phyloP scores from a whole-genome alignment of 1,284 basidiomycete species.

The Tilletia indica region DNA sequence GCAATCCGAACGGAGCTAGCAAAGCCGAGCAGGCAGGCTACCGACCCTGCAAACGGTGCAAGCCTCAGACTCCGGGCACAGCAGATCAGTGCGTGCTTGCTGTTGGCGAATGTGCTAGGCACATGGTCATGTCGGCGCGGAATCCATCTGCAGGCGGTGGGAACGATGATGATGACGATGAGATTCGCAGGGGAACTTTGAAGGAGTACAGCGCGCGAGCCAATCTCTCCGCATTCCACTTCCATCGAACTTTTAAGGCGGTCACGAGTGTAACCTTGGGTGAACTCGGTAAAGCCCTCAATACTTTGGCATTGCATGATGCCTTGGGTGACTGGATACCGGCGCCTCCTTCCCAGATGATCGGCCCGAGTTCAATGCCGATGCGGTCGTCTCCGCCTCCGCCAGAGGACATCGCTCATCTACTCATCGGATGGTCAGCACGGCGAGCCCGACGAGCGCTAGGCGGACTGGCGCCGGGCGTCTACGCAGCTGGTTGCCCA shows the following conservation, averaged over 20 bases:
- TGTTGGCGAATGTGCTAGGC: slow-evolving; percentile 25
- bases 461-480: slow-evolving; percentile 20
- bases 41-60: slow-evolving; percentile 28
- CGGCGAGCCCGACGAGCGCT: slow-evolving; percentile 25
- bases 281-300: slow-evolving; percentile 24
- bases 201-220: slow-evolving; percentile 27
- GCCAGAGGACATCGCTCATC: slow-evolving; percentile 8
- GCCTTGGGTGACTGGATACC: slow-evolving; percentile 19
- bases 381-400: slow-evolving; percentile 4
- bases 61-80: slow-evolving; percentile 22
- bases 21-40: slow-evolving; percentile 24
- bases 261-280: slow-evolving; percentile 25
- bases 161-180: slow-evolving; percentile 21
- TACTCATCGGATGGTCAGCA: slow-evolving; percentile 23
- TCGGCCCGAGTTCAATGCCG: not conserved
- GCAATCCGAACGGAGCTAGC: slow-evolving; percentile 21
- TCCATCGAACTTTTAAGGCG: slow-evolving; percentile 27
- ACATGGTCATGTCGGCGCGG: slow-evolving; percentile 20
- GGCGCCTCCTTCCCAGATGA: not conserved
- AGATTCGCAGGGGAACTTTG: slow-evolving; percentile 23
- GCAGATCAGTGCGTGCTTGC: slow-evolving; percentile 24
- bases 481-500: slow-evolving; percentile 21
- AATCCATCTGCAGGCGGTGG: slow-evolving; percentile 6
- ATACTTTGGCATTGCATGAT: slow-evolving; percentile 27
- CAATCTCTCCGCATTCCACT: slow-evolving; percentile 28